Evolutionary conservation across 148 eudicot genomes (phyloP), one percentile per base, ranked within the genome.

Genomic region (Hydrangea macrophylla): DNA sequence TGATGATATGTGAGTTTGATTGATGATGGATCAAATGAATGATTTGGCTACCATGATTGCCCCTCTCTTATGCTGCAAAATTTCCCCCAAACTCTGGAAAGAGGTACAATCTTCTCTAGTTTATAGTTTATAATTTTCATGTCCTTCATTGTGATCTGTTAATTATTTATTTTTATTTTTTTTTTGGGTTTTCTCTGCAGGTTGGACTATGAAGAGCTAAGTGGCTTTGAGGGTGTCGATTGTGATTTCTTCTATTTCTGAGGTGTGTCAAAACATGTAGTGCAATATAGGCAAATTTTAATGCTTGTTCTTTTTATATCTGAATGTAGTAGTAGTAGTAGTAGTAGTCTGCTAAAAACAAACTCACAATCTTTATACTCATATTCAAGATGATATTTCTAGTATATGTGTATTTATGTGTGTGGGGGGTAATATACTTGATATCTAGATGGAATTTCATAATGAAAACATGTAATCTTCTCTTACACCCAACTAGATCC

Each of bases 171-270:
- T n/a, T n/a, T n/a, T n/a, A n/a, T 20, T 67, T 17, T 33, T 5
- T 57, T 54, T 23, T 20, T n/a, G 44, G 23, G 20, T 11, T 33
- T 51, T 67, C 17, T 36, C 37, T 68, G 36, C 62, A 56, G 54
- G 25, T 39, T 56, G 36, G 30, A 22, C 20, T 1, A 31, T 62
- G 17, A 53, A 54, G 70, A 67, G 33, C 35, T 17, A 8, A 37
- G 45, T 17, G 70, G 69, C 26, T 68, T 56, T 51, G 27, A 56
- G 71, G n/a, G n/a, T n/a, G 32, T 48, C 39, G 62, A 37, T 55
- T 56, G 25, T 37, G 5, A 18, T 37, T 28, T 55, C 24, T 37
- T 36, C 50, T 53, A 36, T 67, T 55, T 26, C n/a, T 55, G 48
- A 67, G 70, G 61, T 55, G 44, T 67, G 61, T 55, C 37, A 4